These are phyloP conservation scores for Torulaspora quercuum DNA, from an alignment of 805 yeast genomes.

Conservation along the genomic window DNA sequence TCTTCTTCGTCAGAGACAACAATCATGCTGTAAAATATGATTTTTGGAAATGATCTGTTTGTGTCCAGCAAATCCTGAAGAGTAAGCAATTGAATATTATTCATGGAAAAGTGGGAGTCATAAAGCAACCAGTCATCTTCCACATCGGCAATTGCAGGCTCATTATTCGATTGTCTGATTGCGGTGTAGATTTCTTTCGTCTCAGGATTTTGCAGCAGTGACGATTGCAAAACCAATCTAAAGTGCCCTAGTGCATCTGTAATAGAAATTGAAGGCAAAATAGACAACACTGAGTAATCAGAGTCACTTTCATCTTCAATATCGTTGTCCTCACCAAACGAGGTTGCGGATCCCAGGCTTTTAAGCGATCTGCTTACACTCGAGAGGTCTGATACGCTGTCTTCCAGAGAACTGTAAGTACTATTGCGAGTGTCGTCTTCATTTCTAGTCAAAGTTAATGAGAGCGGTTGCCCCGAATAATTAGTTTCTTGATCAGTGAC, in stretches of 20 bases:
- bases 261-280: slow-evolving; percentile 35
- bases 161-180: slow-evolving; percentile 32
- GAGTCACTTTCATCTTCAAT: slow-evolving; percentile 12
- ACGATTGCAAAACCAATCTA: slow-evolving; percentile 35
- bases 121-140: slow-evolving; percentile 43
- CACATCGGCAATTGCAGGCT: slow-evolving; percentile 31
- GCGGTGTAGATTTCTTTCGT: slow-evolving; percentile 33
- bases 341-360: slow-evolving; percentile 12
- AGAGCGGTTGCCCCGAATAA: slow-evolving; percentile 20
- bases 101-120: slow-evolving; percentile 38
- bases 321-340: slow-evolving; percentile 11
- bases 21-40: slow-evolving; percentile 36
- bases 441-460: slow-evolving; percentile 18
- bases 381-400: slow-evolving; percentile 16
- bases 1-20: slow-evolving; percentile 15
- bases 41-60: slow-evolving; percentile 30
- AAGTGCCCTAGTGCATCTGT: slow-evolving; percentile 32
- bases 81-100: slow-evolving; percentile 37
- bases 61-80: slow-evolving; percentile 36
- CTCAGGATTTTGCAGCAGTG: slow-evolving; percentile 28
- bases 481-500: slow-evolving; percentile 10
- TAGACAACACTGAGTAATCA: slow-evolving; percentile 24
- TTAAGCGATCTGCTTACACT: slow-evolving; percentile 21
- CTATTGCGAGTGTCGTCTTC: slow-evolving; percentile 9
- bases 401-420: slow-evolving; percentile 9